Conservation (phyloP, 345 rosid genomes). For the Melastoma malabathricum region DNA sequence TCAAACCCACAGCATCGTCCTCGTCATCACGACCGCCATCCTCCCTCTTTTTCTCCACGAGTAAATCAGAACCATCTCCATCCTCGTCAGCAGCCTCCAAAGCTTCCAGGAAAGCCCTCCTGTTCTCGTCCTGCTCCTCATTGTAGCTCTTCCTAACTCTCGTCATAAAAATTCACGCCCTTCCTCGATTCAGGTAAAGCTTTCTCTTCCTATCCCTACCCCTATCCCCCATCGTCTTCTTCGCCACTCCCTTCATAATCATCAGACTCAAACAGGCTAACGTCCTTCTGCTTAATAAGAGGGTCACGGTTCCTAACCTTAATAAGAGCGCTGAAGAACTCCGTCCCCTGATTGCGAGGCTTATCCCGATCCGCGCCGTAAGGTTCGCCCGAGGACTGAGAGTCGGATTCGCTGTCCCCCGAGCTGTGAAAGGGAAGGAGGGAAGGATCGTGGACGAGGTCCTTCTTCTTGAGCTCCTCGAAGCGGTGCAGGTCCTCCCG, state of each 20-base stretch:
- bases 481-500: conserved; percentile 52
- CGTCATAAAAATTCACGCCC: conserved; percentile 50
- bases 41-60: conserved; percentile 29
- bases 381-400: conserved; percentile 9
- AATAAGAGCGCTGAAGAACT: conserved; percentile 30
- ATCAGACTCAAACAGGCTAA: conserved; percentile 34
- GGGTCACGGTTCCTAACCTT: conserved; percentile 49
- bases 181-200: conserved; percentile 51
- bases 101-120: conserved; percentile 43
- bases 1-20: conserved; percentile 17
- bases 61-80: conserved; percentile 26
- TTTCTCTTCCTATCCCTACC: conserved; percentile 26
- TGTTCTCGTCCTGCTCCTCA: conserved; percentile 54
- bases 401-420: conserved; percentile 7
- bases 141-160: conserved; percentile 22
- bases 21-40: conserved; percentile 17
- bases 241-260: conserved; percentile 14
- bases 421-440: conserved; percentile 5
- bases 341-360: conserved; percentile 15
- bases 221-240: conserved; percentile 9
- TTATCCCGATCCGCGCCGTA: conserved; percentile 11
- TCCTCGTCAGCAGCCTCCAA: conserved; percentile 24
- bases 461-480: conserved; percentile 35
- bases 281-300: conserved; percentile 24
- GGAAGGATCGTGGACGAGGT: conserved; percentile 15